Evolutionary conservation across 2,329 filamentous ascomycete genomes (phyloP).

Genomic region (Diaporthe sp.): DNA sequence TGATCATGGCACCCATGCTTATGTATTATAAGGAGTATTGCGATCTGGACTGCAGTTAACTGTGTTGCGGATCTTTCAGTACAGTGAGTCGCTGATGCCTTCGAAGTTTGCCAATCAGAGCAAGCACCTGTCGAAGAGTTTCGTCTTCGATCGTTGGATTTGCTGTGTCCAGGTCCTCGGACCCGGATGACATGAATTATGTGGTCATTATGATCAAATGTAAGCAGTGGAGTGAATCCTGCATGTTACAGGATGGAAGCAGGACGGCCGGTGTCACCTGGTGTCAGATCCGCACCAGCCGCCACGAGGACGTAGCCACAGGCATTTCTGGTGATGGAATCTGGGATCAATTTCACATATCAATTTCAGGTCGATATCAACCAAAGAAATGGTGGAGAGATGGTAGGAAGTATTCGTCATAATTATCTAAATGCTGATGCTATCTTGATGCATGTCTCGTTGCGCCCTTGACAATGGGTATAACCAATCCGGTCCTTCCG

Average conservation of each 20-base stretch:
- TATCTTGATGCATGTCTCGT: background rate
- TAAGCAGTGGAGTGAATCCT: background rate
- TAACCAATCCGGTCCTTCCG: background rate
- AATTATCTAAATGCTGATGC: background rate
- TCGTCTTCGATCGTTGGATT: no score
- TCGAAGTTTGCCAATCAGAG: no score
- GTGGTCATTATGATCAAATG: background rate
- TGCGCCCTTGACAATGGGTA: background rate
- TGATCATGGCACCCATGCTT: background rate
- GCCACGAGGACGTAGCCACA: background rate
- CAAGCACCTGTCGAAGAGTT: no score
- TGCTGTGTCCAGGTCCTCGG: background rate
- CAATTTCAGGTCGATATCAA: fast-evolving
- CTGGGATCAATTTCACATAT: background rate
- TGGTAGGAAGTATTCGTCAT: background rate
- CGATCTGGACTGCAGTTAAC: background rate
- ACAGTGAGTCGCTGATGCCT: background rate
- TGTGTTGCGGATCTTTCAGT: background rate
- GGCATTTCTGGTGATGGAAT: background rate
- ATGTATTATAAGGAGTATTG: background rate
- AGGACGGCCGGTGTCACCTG: background rate
- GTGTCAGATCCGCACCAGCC: no score
- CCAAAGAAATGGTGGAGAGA: no score
- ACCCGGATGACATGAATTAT: background rate
- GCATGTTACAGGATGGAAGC: background rate